Percentiles rank a stretch among this genome's conserved stretches.
phyloP scores from a whole-genome alignment of 768 basidiomycete species.

The Porphyrellus cyaneotinctus region DNA sequence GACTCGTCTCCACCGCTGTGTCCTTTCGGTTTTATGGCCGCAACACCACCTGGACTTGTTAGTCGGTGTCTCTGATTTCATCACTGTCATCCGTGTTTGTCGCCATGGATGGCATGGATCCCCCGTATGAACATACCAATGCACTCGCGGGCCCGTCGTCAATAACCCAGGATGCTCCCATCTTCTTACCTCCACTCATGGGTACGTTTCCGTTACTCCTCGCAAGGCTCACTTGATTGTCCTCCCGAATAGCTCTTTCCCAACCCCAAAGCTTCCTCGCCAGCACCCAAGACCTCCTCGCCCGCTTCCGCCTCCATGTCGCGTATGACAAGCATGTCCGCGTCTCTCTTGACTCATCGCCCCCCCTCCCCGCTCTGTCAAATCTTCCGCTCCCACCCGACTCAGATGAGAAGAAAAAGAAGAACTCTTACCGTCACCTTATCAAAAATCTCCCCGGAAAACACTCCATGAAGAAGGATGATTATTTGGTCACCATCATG shows the following conservation, averaged over 20 bases:
- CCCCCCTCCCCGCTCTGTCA: slow-evolving; percentile 30
- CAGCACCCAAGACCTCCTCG: slow-evolving; percentile 77
- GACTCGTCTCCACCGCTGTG: not conserved
- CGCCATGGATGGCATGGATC: slow-evolving; percentile 30
- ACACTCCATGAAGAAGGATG: slow-evolving; percentile 78
- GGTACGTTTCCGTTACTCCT: slow-evolving; percentile 25
- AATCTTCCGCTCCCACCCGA: slow-evolving; percentile 47
- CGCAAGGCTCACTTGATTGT: slow-evolving; percentile 10
- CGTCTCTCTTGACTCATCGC: slow-evolving; percentile 35
- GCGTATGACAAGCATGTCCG: slow-evolving; percentile 83
- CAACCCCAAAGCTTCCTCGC: slow-evolving; percentile 45
- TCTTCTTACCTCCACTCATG: slow-evolving; percentile 32
- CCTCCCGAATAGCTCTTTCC: slow-evolving; percentile 25
- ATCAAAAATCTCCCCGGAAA: slow-evolving; percentile 77
- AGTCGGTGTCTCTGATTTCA: slow-evolving; percentile 26
- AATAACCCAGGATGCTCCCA: slow-evolving; percentile 17
- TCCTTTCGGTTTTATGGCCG: slow-evolving; percentile 16
- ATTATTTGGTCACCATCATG: slow-evolving; percentile 63
- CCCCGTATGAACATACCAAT: slow-evolving; percentile 37
- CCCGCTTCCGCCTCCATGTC: slow-evolving; percentile 62
- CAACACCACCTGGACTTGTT: slow-evolving; percentile 1
- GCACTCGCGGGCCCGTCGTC: slow-evolving; percentile 64
- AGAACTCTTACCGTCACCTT: slow-evolving; percentile 72
- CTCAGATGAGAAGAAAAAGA: slow-evolving; percentile 64
- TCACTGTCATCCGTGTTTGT: slow-evolving; percentile 14